Evolutionary conservation across 441 rosid genomes (phyloP).

Genomic region (Viola pubescens): DNA sequence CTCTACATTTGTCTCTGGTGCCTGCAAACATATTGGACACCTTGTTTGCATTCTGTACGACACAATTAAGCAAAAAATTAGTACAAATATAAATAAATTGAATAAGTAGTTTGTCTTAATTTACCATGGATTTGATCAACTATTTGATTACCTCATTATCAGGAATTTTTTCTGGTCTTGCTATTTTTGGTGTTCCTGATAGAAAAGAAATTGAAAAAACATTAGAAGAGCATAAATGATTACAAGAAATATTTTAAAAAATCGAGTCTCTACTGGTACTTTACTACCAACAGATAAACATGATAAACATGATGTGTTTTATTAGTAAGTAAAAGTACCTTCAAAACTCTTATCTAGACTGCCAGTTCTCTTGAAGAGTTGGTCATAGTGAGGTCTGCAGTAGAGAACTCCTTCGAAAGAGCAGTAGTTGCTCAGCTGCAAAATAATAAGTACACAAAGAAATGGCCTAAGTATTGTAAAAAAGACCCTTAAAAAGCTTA

Average conservation of each 20-base stretch:
- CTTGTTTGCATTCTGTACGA: constrained; percentile 36
- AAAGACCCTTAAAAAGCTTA: too few relatives aligned
- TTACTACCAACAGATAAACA: too few relatives aligned
- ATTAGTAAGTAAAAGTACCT: constrained; percentile 20
- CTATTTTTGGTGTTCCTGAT: constrained; percentile 49
- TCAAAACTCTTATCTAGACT: constrained; percentile 57
- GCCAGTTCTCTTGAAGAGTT: constrained; percentile 60
- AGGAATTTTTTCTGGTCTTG: constrained; percentile 33
- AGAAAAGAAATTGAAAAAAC: not conserved
- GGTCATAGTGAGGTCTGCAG: constrained; percentile 61
- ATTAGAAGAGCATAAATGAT: too few relatives aligned
- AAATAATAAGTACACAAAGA: not conserved
- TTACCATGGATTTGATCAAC: not conserved
- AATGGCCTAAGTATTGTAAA: too few relatives aligned
- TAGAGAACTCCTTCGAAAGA: constrained; percentile 61
- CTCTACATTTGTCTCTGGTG: constrained; percentile 46
- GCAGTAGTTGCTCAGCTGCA: constrained; percentile 50
- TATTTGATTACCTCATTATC: constrained; percentile 33
- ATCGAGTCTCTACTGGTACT: too few relatives aligned
- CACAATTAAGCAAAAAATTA: constrained; percentile 1
- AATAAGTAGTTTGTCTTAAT: not conserved
- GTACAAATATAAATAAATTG: not conserved
- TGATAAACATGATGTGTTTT: too few relatives aligned
- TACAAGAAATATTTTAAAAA: too few relatives aligned
- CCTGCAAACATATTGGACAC: constrained; percentile 43